Evolutionary conservation across 2,329 filamentous ascomycete genomes (phyloP).

Genomic region (Alternaria postmessia): DNA sequence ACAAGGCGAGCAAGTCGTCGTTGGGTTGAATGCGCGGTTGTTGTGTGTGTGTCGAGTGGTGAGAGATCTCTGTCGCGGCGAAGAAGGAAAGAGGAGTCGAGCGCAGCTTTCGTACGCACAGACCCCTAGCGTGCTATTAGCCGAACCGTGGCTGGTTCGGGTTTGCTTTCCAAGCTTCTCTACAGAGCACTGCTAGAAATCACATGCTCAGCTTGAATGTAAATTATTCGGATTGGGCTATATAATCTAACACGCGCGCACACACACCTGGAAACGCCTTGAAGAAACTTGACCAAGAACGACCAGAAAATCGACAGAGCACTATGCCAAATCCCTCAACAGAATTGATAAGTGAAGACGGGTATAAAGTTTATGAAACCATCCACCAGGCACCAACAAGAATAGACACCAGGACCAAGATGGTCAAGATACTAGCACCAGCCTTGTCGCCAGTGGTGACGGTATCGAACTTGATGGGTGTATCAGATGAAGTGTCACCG

Average conservation of each 20-base stretch:
- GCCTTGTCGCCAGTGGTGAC: slow-evolving; percentile 70
- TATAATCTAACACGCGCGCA: neutral
- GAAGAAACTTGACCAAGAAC: neutral
- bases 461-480: slow-evolving; percentile 37
- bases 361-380: slow-evolving; percentile 46
- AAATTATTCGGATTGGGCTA: neutral
- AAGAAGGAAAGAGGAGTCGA: slow-evolving; percentile 26
- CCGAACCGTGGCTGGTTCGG: slow-evolving; percentile 6
- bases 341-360: slow-evolving; percentile 4
- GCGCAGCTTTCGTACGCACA: slow-evolving; percentile 11
- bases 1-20: neutral
- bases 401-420: slow-evolving; percentile 63
- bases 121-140: slow-evolving; percentile 13
- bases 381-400: slow-evolving; percentile 66
- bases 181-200: neutral
- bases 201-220: neutral
- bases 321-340: neutral
- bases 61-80: slow-evolving; percentile 22
- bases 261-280: neutral
- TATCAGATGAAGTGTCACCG: slow-evolving; percentile 42
- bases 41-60: slow-evolving; percentile 20
- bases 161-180: neutral
- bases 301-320: neutral
- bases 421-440: slow-evolving; percentile 72
- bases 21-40: slow-evolving; percentile 17